These are phyloP conservation scores for Micractinium conductrix DNA, from an alignment of 139 green algal species.

Conservation along the genomic window DNA sequence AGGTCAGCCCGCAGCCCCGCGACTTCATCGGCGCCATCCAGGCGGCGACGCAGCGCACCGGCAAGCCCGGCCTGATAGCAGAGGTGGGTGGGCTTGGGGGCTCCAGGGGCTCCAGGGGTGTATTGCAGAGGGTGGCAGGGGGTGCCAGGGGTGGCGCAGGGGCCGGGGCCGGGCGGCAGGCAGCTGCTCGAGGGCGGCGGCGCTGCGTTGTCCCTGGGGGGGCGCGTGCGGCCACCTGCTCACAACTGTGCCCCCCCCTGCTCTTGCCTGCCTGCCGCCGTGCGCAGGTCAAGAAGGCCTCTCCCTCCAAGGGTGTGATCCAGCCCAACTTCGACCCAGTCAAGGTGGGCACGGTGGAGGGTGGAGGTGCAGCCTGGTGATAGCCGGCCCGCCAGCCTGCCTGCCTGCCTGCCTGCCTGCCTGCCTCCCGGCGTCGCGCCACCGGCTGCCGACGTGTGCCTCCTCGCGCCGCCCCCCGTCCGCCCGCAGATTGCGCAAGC, in stretches of 20 bases:
- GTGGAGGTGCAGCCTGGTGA: too few species aligned
- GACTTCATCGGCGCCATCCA: slow-evolving; percentile 93
- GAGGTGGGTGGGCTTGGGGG: not conserved
- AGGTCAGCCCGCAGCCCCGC: slow-evolving; percentile 57
- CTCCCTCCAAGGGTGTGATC: slow-evolving; percentile 94
- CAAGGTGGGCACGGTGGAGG: slow-evolving; percentile 43
- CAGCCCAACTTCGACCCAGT: slow-evolving; percentile 97
- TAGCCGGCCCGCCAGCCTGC: too few species aligned
- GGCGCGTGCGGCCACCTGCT: too few species aligned
- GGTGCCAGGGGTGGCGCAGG: too few species aligned
- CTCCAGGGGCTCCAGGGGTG: too few species aligned
- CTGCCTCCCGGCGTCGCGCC: too few species aligned
- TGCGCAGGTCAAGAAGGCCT: slow-evolving; percentile 99
- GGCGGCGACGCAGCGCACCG: slow-evolving; percentile 52
- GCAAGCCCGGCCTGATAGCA: slow-evolving; percentile 93
- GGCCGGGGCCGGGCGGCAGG: too few species aligned
- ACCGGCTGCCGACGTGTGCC: not conserved
- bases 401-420: not conserved
- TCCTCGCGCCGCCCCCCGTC: not conserved
- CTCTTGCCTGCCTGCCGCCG: not conserved
- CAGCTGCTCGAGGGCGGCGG: too few species aligned
- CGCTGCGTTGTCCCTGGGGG: too few species aligned
- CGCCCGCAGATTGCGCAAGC: slow-evolving; percentile 71
- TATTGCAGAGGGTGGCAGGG: too few species aligned
- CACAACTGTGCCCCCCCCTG: too few species aligned